These are phyloP conservation scores for Emergomyces pasteurianus DNA, from an alignment of 2,329 filamentous ascomycete species.

Conservation along the genomic window DNA sequence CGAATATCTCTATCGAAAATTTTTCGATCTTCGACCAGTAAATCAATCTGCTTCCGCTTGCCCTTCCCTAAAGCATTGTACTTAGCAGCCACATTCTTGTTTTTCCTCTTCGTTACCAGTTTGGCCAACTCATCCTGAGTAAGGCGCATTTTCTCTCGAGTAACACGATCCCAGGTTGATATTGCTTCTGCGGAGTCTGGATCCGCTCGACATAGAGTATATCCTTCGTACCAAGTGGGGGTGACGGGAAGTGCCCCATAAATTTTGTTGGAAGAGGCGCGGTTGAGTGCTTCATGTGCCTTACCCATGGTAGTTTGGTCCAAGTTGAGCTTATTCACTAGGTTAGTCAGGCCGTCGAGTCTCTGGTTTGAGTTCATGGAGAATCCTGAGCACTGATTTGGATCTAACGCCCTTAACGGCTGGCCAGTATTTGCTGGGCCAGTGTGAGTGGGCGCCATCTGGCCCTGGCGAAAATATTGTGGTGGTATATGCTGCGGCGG, in stretches of 20 bases:
- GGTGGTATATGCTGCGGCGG: slow-evolving; percentile 5
- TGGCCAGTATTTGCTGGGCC: neutral
- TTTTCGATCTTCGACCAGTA: slow-evolving; percentile 23
- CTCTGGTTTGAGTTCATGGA: neutral
- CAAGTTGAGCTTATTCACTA: slow-evolving; percentile 5
- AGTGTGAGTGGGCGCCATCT: neutral
- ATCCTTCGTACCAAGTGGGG: slow-evolving; percentile 20
- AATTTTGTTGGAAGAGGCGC: neutral
- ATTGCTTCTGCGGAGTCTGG: slow-evolving; percentile 17
- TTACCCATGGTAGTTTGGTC: neutral
- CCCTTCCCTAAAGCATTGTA: slow-evolving; percentile 19
- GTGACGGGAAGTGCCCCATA: neutral
- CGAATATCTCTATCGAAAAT: slow-evolving; percentile 14
- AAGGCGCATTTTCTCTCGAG: slow-evolving; percentile 20
- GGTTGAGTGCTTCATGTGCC: neutral
- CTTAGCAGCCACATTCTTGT: slow-evolving; percentile 16
- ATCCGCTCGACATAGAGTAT: slow-evolving; percentile 24
- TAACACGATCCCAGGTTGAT: slow-evolving; percentile 21
- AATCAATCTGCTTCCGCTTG: slow-evolving; percentile 24
- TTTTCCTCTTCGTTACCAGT: slow-evolving; percentile 21
- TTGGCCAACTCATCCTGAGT: slow-evolving; percentile 20
- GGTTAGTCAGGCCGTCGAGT: slow-evolving; percentile 5
- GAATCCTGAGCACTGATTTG: neutral
- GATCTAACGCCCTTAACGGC: neutral
- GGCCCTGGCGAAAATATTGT: neutral